These are phyloP conservation scores for Yamadazyma tumulicola DNA, from an alignment of 805 yeast species.

Conservation along the genomic window DNA sequence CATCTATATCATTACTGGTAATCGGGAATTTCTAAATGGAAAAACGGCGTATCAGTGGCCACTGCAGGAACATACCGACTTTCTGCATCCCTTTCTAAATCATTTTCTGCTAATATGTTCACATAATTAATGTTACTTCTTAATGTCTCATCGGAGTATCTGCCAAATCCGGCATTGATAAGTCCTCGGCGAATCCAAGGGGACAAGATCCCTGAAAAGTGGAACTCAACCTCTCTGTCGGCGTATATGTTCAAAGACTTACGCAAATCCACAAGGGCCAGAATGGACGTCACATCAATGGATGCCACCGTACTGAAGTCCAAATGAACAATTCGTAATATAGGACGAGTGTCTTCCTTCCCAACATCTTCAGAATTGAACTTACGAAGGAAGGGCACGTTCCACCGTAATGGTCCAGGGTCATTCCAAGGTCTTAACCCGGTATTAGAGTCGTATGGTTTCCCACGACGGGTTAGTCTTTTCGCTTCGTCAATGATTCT, in stretches of 20 bases:
- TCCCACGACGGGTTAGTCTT: slow-evolving; percentile 58
- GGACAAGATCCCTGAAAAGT: slow-evolving; percentile 77
- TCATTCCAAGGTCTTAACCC: slow-evolving; percentile 89
- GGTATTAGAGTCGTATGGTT: slow-evolving; percentile 29
- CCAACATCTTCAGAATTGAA: slow-evolving; percentile 12
- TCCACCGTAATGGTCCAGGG: slow-evolving; percentile 59
- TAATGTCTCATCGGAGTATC: slow-evolving; percentile 40
- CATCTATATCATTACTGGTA: too few relatives aligned
- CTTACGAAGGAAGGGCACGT: slow-evolving; percentile 24
- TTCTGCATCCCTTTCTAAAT: slow-evolving; percentile 27
- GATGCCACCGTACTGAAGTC: slow-evolving; percentile 78
- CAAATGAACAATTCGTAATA: slow-evolving; percentile 66
- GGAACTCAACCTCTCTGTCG: slow-evolving; percentile 82
- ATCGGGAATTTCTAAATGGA: slow-evolving; percentile 75
- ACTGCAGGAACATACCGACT: slow-evolving; percentile 49
- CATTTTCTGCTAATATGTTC: slow-evolving; percentile 32
- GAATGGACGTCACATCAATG: slow-evolving; percentile 77
- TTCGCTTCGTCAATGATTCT: slow-evolving; percentile 64
- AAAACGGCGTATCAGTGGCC: slow-evolving; percentile 67
- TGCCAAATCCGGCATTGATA: slow-evolving; percentile 74
- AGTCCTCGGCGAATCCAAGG: slow-evolving; percentile 86
- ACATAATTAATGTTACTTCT: slow-evolving; percentile 39
- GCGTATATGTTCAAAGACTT: slow-evolving; percentile 70
- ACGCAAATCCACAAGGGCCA: slow-evolving; percentile 70
- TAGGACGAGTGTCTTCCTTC: slow-evolving; percentile 54